These are phyloP conservation scores for Cordyceps cateniannulata DNA, from an alignment of 2,329 filamentous ascomycete species.

Conservation along the genomic window DNA sequence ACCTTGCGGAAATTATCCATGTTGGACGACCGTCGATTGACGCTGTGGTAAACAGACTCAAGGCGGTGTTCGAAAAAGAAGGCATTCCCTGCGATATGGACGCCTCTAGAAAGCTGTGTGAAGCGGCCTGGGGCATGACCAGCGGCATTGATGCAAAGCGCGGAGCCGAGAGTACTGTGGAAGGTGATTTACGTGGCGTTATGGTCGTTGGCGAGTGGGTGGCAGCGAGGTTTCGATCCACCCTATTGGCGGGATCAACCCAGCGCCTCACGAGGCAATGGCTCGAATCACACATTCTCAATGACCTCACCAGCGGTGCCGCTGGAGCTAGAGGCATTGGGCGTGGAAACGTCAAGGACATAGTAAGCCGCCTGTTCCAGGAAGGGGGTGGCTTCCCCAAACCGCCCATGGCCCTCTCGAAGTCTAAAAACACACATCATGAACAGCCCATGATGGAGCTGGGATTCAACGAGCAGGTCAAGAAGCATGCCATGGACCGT, in stretches of 20 bases:
- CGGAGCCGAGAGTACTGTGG: constrained; percentile 60
- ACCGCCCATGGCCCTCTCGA: constrained; percentile 34
- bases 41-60: constrained; percentile 74
- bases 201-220: constrained; percentile 89
- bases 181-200: constrained; percentile 71
- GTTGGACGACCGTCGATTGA: constrained; percentile 84
- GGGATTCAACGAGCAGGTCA: constrained; percentile 65
- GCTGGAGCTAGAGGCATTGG: constrained; percentile 66
- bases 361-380: constrained; percentile 71
- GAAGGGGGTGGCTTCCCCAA: constrained; percentile 73
- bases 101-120: constrained; percentile 76
- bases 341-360: constrained; percentile 65
- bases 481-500: constrained; percentile 65
- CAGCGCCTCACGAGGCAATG: constrained; percentile 62
- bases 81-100: constrained; percentile 84
- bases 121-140: constrained; percentile 74
- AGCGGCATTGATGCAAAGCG: constrained; percentile 63
- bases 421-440: constrained; percentile 38
- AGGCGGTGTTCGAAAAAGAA: constrained; percentile 80
- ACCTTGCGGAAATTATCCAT: constrained; percentile 81
- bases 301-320: constrained; percentile 62
- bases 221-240: constrained; percentile 59
- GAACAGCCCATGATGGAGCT: constrained; percentile 55
- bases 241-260: constrained; percentile 30
- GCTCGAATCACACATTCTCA: constrained; percentile 66